Base-by-base conservation (phyloP, 495 filamentous ascomycete species). In the Recurvomyces mirabilis region DNA sequence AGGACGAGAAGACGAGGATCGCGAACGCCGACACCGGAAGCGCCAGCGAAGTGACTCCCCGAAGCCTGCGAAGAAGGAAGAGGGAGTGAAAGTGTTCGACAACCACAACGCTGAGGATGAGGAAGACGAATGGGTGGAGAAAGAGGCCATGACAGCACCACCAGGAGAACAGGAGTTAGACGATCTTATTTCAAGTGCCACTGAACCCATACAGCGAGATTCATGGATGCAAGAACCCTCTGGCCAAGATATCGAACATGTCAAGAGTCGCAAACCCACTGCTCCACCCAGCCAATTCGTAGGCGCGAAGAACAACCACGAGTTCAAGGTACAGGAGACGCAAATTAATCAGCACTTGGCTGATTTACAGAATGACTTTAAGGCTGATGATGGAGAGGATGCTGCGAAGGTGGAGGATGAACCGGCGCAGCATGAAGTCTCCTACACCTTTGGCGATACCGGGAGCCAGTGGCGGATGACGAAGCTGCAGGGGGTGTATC, bases 391-490 rank as follows among this genome's bases (percentile, higher is more conserved):
- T 12, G 45, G 47, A 22, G 43, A 26, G 15, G 37, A 45, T 3
- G 34, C 19, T 24, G 42, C 15, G 10, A 31, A n/a, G 17, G 41
- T 82, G 33, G 72, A 77, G 48, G 60, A 56, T n/a, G 66, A 63
- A 48, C 64, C 68, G 10, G 63, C 70, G 1, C 68, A 75, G 47
- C 75, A 80, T 49, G 75, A 83, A 24, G 77, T 93, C 12, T 65
- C 69, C 46, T 99, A 96, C 58, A 82, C 68, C 0, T 94, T 99
- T 64, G 91, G 91, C 14, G 93, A 99, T 60, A 60, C 74, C 12
- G 91, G 93, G 0, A 84, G 87, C 14, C 72, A 82, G 49, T 99
- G 93, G 89, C 78, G 91, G 34, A 95, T 96, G 89, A 89, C 79
- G 24, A 94, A 85, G 58, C 72, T 99, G 21, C 86, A 82, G 53